Percentiles rank a stretch among this genome's conserved stretches.
phyloP scores from a whole-genome alignment of 768 basidiomycete genomes.

The Daedaleopsis sinensis region DNA sequence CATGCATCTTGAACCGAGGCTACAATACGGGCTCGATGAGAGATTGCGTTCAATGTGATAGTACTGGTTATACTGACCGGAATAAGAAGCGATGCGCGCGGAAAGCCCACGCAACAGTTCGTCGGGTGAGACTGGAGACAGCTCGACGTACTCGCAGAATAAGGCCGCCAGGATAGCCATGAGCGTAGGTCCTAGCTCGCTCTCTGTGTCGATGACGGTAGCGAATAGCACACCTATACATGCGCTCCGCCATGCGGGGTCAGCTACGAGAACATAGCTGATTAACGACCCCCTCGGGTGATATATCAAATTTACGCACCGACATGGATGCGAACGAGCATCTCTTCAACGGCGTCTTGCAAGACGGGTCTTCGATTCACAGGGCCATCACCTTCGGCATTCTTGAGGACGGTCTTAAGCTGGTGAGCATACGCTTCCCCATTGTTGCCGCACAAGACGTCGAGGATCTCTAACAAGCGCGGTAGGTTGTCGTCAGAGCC shows the following conservation, averaged over 20 bases:
- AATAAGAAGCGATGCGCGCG: constrained; percentile 40
- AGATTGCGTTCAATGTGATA: neutral
- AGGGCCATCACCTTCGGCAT: constrained; percentile 37
- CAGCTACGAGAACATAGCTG: constrained; percentile 35
- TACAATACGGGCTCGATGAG: constrained; percentile 29
- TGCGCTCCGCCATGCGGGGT: constrained; percentile 40
- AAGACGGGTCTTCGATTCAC: constrained; percentile 45
- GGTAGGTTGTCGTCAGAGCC: constrained; percentile 46
- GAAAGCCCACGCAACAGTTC: constrained; percentile 52
- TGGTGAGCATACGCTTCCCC: constrained; percentile 61
- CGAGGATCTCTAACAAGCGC: constrained; percentile 59
- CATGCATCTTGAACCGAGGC: constrained; percentile 76
- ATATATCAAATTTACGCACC: constrained; percentile 37
- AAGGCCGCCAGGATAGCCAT: constrained; percentile 72
- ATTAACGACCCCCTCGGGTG: constrained; percentile 3
- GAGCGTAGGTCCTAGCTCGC: constrained; percentile 50
- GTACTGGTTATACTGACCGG: constrained; percentile 40
- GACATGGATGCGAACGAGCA: constrained; percentile 52
- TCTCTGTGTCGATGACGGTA: constrained; percentile 40
- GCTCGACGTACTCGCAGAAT: constrained; percentile 61
- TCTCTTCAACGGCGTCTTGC: constrained; percentile 58
- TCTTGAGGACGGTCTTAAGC: constrained; percentile 45
- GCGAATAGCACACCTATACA: constrained; percentile 38
- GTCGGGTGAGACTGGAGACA: constrained; percentile 50
- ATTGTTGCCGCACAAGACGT: constrained; percentile 48